A percentile compares a stretch with the other conserved stretches of the same genome.
Conservation (phyloP, 352 stramenopile species). For the Phytopythium ostracodes region DNA sequence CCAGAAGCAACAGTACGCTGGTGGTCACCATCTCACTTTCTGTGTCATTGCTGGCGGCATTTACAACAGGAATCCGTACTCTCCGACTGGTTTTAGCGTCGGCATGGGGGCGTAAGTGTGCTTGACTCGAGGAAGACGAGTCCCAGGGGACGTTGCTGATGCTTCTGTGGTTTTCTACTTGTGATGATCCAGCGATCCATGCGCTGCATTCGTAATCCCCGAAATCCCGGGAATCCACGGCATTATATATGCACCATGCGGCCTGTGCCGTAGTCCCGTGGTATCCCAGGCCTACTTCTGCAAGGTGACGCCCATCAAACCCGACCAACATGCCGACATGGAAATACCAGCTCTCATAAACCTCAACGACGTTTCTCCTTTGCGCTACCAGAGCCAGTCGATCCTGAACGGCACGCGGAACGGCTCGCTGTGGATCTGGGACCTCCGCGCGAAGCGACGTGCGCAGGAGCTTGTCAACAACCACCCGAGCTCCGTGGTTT, state of each 20-base stretch:
- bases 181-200: not conserved
- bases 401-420: conserved; percentile 47
- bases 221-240: conserved; percentile 2
- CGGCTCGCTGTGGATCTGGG: conserved; percentile 46
- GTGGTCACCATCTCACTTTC: not conserved
- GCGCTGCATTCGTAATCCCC: conserved; percentile 21
- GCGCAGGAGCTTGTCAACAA: conserved; percentile 9
- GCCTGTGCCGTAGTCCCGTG: conserved; percentile 30
- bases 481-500: conserved; percentile 18
- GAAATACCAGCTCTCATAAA: not conserved
- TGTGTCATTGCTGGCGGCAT: not conserved
- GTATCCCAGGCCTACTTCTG: conserved; percentile 37
- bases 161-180: not conserved
- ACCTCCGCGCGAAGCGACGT: conserved; percentile 24
- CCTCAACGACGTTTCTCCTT: not conserved
- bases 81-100: conserved; percentile 7
- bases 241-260: conserved; percentile 18
- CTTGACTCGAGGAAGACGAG: not conserved
- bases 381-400: conserved; percentile 20
- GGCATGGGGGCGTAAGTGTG: conserved; percentile 11
- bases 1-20: too few species aligned
- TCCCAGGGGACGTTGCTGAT: not conserved
- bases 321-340: not conserved
- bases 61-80: conserved; percentile 6
- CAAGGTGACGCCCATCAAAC: not conserved